phyloP scores from a whole-genome alignment of 345 rosid species.

The Fremontodendron californicum region DNA sequence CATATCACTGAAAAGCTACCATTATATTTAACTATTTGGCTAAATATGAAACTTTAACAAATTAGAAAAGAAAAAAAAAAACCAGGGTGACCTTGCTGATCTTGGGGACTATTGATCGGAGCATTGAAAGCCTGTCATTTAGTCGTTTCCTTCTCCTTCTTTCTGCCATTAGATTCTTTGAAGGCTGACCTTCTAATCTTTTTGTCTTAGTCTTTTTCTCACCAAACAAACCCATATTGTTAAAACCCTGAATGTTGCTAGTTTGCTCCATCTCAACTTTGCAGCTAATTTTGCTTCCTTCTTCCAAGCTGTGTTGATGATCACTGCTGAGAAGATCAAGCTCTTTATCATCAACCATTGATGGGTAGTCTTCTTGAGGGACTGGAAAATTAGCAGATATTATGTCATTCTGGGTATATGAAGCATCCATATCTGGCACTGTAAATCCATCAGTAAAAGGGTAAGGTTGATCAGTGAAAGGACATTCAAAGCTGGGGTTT shows the following conservation, averaged over 20 bases:
- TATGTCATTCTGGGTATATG: constrained; percentile 25
- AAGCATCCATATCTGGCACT: constrained; percentile 33
- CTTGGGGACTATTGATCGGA: constrained; percentile 91
- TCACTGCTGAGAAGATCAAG: constrained; percentile 22
- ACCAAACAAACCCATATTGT: constrained; percentile 37
- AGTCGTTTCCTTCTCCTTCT: constrained; percentile 76
- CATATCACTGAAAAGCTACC: no score
- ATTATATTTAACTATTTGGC: no score
- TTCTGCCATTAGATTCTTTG: no score
- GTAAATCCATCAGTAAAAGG: constrained; percentile 41
- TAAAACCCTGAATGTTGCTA: constrained; percentile 22
- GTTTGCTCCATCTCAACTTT: constrained; percentile 34
- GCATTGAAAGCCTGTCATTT: constrained; percentile 78
- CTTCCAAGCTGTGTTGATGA: constrained; percentile 21
- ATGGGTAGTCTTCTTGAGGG: constrained; percentile 29
- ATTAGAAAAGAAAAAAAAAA: constrained; percentile 14
- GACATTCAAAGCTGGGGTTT: background rate
- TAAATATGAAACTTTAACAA: constrained; percentile 12
- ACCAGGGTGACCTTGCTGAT: no score
- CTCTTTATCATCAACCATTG: constrained; percentile 47
- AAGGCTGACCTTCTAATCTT: constrained; percentile 76
- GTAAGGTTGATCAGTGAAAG: constrained; percentile 15
- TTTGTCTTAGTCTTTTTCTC: constrained; percentile 45
- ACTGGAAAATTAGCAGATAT: constrained; percentile 34
- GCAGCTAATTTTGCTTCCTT: constrained; percentile 32